Base-by-base conservation (phyloP, 2,329 filamentous ascomycete genomes). In the Atkinsonella hypoxylon region DNA sequence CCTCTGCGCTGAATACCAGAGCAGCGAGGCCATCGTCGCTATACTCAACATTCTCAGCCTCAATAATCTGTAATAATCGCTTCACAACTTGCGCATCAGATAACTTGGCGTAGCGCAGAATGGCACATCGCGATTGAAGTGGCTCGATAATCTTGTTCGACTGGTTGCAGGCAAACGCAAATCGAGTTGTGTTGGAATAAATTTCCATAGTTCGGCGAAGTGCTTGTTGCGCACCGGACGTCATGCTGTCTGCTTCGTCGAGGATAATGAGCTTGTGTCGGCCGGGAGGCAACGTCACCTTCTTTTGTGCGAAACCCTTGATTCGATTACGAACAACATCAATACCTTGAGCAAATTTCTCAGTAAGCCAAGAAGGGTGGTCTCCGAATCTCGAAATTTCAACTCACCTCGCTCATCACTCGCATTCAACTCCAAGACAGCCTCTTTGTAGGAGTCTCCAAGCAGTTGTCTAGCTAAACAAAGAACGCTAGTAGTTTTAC, bases 121-220 rank as follows among this genome's bases (percentile, higher is more conserved):
- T 97, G 18, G 93, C 93, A 66, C 93, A 98, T 61, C 93, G 82
- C 17, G 90, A 96, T 68, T 98, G 93, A 48, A 98, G 76, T n/a
- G 93, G 93, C 68, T 98, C 93, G 67, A 98, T 98, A 64, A 98
- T 97, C 71, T 97, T 98, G 74, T 97, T 98, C 55, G 87, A 93
- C 72, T 95, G 89, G 67, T 98, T 98, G 75, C 93, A 98, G 2
- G 93, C 93, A 62, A 98, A 98, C 0, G 93, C 93, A 63, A 98
- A 98, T 52, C 93, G 81, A 2, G 93, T 98, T 1, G 93, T 98
- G 55, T 89, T 85, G 41, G 89, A 94, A 72, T 97, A 97, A 48
- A 97, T 98, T 67, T 98, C 93, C 93, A 98, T 98, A 0, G 93
- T 98, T 55, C 93, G 78, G 58, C 93, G 81, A 36, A 98, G 78